Conservation (phyloP, 78 protist species). For the Dictyostelium brefeldianum region DNA sequence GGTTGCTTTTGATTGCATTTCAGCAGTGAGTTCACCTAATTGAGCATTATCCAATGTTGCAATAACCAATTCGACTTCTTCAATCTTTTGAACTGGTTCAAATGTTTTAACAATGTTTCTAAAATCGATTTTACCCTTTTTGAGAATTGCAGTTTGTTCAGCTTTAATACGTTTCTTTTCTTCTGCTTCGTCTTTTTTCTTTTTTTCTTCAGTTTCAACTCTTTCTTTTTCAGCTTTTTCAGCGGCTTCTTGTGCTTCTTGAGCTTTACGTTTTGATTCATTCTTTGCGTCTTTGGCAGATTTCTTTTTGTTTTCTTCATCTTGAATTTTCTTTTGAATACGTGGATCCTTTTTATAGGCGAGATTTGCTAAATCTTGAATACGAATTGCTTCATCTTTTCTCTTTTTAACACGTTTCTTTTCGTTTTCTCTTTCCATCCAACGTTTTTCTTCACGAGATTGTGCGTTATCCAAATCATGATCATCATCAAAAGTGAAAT, state of each 20-base stretch:
- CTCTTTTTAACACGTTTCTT: constrained; percentile 72
- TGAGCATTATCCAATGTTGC: constrained; percentile 18
- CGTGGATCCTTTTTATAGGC: constrained; percentile 78
- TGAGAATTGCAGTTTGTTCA: neutral
- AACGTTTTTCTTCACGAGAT: constrained; percentile 92
- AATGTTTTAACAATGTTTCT: constrained; percentile 14
- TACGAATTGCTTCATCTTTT: constrained; percentile 76
- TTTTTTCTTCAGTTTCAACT: constrained; percentile 36
- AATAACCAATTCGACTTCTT: constrained; percentile 77
- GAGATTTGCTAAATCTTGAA: constrained; percentile 77
- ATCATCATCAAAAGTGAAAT: constrained; percentile 89
- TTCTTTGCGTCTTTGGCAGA: constrained; percentile 55
- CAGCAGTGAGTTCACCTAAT: constrained; percentile 14
- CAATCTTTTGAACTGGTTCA: constrained; percentile 37
- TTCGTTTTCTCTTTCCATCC: constrained; percentile 90
- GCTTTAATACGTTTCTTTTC: constrained; percentile 56
- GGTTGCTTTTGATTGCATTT: neutral
- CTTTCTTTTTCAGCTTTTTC: constrained; percentile 46
- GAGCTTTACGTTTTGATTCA: constrained; percentile 42
- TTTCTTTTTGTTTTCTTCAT: constrained; percentile 50
- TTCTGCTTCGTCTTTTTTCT: constrained; percentile 64
- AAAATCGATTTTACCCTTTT: constrained; percentile 12
- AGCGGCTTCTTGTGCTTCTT: constrained; percentile 62
- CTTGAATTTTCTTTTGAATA: constrained; percentile 64
- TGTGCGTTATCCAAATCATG: constrained; percentile 81